Percentiles rank a stretch among this genome's conserved stretches.
These are phyloP conservation scores for Diaporthe nobilis DNA, from an alignment of 2,329 filamentous ascomycete species.

Conservation along the genomic window DNA sequence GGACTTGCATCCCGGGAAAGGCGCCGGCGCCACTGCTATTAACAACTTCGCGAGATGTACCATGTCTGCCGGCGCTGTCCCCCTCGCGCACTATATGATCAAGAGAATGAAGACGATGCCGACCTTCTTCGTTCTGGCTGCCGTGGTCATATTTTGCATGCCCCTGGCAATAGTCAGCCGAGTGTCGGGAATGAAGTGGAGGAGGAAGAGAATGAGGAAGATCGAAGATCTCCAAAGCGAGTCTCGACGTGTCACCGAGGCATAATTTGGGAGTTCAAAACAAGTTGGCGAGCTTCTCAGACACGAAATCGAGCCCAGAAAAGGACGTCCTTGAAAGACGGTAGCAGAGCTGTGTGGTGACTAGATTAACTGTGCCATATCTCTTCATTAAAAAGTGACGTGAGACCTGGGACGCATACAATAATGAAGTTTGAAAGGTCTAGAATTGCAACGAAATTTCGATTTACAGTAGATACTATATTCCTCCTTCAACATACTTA, in stretches of 20 bases:
- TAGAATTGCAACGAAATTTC: too few species aligned
- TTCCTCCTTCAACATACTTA: background rate
- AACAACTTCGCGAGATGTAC: conserved; percentile 53
- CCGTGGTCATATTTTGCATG: conserved; percentile 4
- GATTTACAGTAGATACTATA: background rate
- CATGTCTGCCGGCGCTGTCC: conserved; percentile 48
- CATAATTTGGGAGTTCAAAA: background rate
- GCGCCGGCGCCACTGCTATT: conserved; percentile 51
- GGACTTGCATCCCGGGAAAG: conserved; percentile 50
- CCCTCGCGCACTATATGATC: conserved; percentile 43
- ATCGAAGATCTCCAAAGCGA: background rate
- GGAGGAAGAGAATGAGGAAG: background rate
- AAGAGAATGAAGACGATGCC: conserved; percentile 13
- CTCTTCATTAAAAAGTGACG: too few species aligned
- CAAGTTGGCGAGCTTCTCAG: too few species aligned
- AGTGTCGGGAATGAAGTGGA: conserved; percentile 1
- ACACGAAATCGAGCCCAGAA: too few species aligned
- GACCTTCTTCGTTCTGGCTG: conserved; percentile 39
- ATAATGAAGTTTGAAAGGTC: too few species aligned
- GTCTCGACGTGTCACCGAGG: background rate
- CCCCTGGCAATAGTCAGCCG: background rate
- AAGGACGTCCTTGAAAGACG: too few species aligned
- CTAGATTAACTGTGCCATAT: too few species aligned
- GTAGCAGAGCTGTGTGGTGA: too few species aligned
- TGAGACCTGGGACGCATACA: too few species aligned